phyloP scores from a whole-genome alignment of 2,329 filamentous ascomycete species.

The Penicillium sp. region DNA sequence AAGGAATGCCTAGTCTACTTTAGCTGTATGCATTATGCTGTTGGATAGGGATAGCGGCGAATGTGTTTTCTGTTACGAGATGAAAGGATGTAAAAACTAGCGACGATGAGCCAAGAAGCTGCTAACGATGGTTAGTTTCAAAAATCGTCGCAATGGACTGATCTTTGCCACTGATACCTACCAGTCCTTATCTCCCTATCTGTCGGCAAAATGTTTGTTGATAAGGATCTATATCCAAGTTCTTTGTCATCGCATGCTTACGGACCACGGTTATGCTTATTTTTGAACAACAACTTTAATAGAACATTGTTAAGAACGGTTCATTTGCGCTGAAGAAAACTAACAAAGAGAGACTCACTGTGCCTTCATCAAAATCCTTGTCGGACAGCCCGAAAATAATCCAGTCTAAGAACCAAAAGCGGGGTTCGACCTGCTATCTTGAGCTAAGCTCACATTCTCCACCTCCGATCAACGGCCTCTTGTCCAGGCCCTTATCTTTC shows the following conservation, averaged over 20 bases:
- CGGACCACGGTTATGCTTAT: not conserved
- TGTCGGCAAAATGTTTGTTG: not conserved
- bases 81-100: not conserved
- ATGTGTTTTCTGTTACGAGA: not conserved
- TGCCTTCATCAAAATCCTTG: not conserved
- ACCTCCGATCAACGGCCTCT: not conserved
- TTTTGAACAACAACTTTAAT: not conserved
- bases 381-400: not conserved
- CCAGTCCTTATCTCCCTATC: not conserved
- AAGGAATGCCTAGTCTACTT: not conserved
- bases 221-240: not conserved
- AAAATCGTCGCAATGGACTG: not conserved
- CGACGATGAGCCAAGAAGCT: not conserved
- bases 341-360: not conserved
- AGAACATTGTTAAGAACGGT: not conserved
- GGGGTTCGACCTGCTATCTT: conserved; percentile 11
- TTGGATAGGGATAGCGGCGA: not conserved
- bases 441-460: conserved; percentile 5
- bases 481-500: conserved; percentile 8
- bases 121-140: not conserved
- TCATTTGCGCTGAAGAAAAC: not conserved
- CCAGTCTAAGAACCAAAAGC: not conserved
- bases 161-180: not conserved
- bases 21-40: not conserved
- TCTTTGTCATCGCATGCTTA: not conserved